These are phyloP conservation scores for barley (Hordeum vulgare) DNA, from an alignment of 176 grass and related monocot species.

Conservation along the genomic window DNA sequence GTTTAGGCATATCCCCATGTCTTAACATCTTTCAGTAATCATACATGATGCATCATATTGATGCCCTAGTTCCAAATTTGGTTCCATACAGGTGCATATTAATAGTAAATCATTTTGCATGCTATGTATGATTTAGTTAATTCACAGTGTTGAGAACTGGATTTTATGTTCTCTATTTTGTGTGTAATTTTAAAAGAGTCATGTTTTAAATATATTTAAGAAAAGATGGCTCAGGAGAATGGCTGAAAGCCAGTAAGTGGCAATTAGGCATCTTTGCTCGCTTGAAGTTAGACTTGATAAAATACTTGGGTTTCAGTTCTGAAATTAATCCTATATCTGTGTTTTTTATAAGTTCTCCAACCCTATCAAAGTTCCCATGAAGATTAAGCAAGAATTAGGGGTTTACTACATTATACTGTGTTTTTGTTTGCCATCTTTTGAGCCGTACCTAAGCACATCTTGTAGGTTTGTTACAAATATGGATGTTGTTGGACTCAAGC, in stretches of 20 bases:
- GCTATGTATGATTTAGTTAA: neutral
- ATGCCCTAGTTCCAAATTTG: neutral
- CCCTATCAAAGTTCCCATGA: neutral
- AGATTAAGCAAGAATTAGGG: neutral
- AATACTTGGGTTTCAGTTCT: neutral
- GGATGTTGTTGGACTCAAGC: slow-evolving; percentile 72
- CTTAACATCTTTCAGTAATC: neutral
- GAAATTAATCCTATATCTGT: neutral
- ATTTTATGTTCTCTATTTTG: neutral
- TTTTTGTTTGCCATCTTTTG: slow-evolving; percentile 5
- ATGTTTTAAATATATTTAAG: neutral
- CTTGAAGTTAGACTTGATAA: neutral
- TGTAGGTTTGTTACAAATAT: slow-evolving; percentile 82
- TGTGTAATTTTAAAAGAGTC: neutral
- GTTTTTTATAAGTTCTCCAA: neutral
- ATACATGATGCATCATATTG: neutral
- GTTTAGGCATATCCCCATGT: neutral
- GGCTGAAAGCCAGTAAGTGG: neutral
- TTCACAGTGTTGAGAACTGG: neutral
- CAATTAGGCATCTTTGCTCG: neutral
- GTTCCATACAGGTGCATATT: neutral
- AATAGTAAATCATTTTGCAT: neutral
- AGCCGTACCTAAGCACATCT: slow-evolving; percentile 10
- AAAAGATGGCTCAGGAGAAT: neutral
- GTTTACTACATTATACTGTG: neutral